Percentiles rank a stretch among this genome's conserved stretches.
Conservation (phyloP, 2,329 filamentous ascomycete species). For the Biscogniauxia sp. region DNA sequence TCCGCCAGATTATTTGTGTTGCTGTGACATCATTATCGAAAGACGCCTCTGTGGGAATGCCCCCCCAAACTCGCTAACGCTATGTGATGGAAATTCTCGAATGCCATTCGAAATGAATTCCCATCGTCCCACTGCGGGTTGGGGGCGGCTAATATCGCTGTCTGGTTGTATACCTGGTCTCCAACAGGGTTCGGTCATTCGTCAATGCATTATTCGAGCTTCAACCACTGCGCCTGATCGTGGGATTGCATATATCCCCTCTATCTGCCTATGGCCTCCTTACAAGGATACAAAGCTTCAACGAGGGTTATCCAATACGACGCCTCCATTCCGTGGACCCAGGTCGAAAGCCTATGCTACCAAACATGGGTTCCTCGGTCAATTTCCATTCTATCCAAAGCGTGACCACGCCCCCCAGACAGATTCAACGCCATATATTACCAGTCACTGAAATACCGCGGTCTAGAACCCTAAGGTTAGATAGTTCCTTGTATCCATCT, state of each 20-base stretch:
- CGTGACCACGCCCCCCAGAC: background rate
- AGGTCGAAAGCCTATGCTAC: background rate
- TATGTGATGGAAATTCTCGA: constrained; percentile 9
- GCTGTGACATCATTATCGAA: constrained; percentile 23
- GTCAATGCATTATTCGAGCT: background rate
- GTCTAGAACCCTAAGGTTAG: background rate
- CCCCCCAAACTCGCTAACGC: background rate
- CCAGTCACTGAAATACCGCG: background rate
- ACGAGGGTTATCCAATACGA: background rate
- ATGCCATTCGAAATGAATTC: constrained; percentile 7
- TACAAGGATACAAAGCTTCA: background rate
- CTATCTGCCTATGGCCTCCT: background rate
- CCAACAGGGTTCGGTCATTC: constrained; percentile 1
- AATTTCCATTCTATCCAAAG: background rate
- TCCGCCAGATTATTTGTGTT: constrained; percentile 5
- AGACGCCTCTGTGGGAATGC: constrained; percentile 9
- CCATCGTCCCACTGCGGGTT: constrained; percentile 18
- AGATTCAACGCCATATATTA: background rate
- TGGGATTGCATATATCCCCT: background rate
- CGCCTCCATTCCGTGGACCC: background rate
- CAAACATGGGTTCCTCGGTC: background rate
- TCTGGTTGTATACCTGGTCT: constrained; percentile 10
- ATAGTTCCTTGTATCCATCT: background rate
- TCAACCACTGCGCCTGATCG: background rate
- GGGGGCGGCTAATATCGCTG: constrained; percentile 18